These are phyloP conservation scores for Xylariaceae sp. DNA, from an alignment of 2,329 filamentous ascomycete genomes.

Conservation along the genomic window DNA sequence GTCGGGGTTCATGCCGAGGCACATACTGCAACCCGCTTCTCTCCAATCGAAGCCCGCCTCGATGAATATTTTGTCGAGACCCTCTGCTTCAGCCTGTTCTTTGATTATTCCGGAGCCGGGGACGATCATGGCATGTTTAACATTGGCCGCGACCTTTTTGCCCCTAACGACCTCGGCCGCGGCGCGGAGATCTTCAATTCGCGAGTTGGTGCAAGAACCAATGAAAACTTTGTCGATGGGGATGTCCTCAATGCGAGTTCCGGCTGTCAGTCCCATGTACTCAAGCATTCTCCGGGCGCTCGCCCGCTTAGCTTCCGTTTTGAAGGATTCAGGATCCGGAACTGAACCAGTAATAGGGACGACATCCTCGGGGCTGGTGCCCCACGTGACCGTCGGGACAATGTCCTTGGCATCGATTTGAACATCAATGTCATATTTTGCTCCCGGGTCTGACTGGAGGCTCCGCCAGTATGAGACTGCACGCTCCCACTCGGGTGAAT, in stretches of 20 bases:
- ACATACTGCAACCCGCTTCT: conserved; percentile 98
- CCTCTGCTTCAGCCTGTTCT: conserved; percentile 83
- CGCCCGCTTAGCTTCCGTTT: conserved; percentile 72
- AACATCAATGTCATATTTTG: conserved; percentile 85
- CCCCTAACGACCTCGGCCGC: conserved; percentile 84
- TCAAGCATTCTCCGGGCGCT: conserved; percentile 78
- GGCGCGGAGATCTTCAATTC: conserved; percentile 90
- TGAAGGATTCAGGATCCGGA: conserved; percentile 83
- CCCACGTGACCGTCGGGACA: conserved; percentile 90
- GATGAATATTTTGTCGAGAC: conserved; percentile 85
- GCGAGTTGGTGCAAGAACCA: conserved; percentile 93
- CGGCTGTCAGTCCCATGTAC: conserved; percentile 90
- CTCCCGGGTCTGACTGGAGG: conserved; percentile 79
- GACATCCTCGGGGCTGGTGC: conserved; percentile 93
- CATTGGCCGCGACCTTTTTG: conserved; percentile 77
- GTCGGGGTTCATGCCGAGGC: conserved; percentile 98
- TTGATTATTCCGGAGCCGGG: conserved; percentile 94
- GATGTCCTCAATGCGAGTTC: conserved; percentile 90
- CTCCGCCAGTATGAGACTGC: conserved; percentile 84
- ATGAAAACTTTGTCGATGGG: conserved; percentile 94
- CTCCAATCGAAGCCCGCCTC: conserved; percentile 97
- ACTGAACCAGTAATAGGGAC: conserved; percentile 91
- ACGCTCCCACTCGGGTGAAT: conserved; percentile 83
- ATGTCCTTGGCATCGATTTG: conserved; percentile 92
- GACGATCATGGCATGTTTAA: conserved; percentile 94